phyloP scores from a whole-genome alignment of 768 basidiomycete genomes.

The Dentipellis sp. region DNA sequence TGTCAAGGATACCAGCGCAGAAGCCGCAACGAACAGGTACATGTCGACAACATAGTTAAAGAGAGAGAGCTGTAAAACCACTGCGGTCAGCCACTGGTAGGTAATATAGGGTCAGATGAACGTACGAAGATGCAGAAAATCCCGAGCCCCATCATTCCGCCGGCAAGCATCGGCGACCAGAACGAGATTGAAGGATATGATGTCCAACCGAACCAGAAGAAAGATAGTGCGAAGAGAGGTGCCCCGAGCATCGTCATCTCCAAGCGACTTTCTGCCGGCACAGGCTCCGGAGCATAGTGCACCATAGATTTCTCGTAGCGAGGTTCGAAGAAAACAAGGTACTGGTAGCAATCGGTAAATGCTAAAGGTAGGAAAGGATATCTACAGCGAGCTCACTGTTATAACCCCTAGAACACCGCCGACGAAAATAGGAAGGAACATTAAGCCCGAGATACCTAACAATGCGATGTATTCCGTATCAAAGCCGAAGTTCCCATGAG shows the following conservation, averaged over 20 bases:
- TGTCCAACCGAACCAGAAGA: conserved; percentile 70
- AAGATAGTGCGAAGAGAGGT: conserved; percentile 42
- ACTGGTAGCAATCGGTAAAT: conserved; percentile 1
- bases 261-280: conserved; percentile 53
- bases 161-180: conserved; percentile 19
- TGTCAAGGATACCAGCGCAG: conserved; percentile 44
- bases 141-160: conserved; percentile 41
- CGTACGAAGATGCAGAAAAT: conserved; percentile 45
- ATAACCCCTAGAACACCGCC: conserved; percentile 18
- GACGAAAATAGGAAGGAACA: conserved; percentile 21
- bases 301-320: conserved; percentile 34
- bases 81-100: too few relatives aligned
- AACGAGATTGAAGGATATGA: conserved; percentile 41
- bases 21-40: conserved; percentile 45
- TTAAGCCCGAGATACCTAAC: conserved; percentile 15
- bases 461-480: too few relatives aligned
- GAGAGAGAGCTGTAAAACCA: conserved; percentile 31
- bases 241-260: conserved; percentile 39
- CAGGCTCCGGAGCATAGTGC: conserved; percentile 37
- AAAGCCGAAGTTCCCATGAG: too few relatives aligned
- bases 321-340: conserved; percentile 50
- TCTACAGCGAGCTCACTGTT: not conserved
- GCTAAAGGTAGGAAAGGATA: not conserved
- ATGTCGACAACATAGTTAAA: conserved; percentile 57
- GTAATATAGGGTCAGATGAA: not conserved